Evolutionary conservation across 73 alveolate species (phyloP), one percentile per base, ranked within the genome.

Genomic region (Paramecium bursaria): DNA sequence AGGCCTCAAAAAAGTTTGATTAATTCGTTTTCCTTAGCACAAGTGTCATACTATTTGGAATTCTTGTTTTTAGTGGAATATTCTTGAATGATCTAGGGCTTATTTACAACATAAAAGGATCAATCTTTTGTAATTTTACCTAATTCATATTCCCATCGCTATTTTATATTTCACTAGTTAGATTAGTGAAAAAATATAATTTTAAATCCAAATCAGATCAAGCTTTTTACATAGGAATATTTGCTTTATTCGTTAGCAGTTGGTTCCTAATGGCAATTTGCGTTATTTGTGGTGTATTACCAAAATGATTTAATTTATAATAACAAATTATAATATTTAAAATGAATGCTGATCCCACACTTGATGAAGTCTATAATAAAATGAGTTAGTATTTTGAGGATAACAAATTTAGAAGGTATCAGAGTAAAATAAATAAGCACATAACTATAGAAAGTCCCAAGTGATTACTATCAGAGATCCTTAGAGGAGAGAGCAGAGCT

Each of bases 391-490:
- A 48, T 14, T 48, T 48, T n/a, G 61, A 48, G 26, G 4, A 6
- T 4, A 48, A 48, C 15, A 4, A 11, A 4, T 48, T 11, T 48
- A 4, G 26, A 14, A 48, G 61, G 61, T 48, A 48, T 11, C 15
- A 48, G 15, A 4, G 7, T 6, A 6, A 4, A 9, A 11, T n/a
- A 48, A 6, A 11, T 48, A 57, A 76, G 89, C 23, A 17, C n/a
- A 1, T 42, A 76, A 3, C 19, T 76, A 1, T 25, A 76, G 4
- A 57, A 85, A 48, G 95, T 92, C 0, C 93, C 90, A 2, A 53
- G 77, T 17, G 61, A 55, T 29, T 90, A 90, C 44, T 90, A 90
- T 61, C 26, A 82, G 0, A 73, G 88, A 90, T 27, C 54, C 53
- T 47, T 87, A 3, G 90, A 87, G 60, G 13, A 75, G 73, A 52